Evolutionary conservation across 768 basidiomycete species (phyloP), one percentile per base, ranked within the genome.

Genomic region (Lactarius pseudohatsudake): DNA sequence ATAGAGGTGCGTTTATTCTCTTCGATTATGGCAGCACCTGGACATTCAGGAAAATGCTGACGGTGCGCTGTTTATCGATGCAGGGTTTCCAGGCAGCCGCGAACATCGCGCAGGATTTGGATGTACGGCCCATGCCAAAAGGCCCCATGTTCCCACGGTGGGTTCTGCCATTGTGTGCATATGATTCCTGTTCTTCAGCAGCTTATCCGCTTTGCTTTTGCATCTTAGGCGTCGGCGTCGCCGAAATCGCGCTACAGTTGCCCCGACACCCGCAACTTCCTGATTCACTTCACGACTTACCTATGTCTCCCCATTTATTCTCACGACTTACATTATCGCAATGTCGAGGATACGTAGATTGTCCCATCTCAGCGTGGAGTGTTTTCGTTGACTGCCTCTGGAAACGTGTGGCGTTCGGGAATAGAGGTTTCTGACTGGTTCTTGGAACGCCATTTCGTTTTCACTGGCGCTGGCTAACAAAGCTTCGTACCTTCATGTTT

Each of bases 61-160:
- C 41, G 26, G 43, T 43, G 36, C 26, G 57, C 55, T 67, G 53
- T 22, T 43, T 20, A 40, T 30, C 45, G 22, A 53, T 66, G n/a
- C 71, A 94, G 90, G 90, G 86, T 13, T 82, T 98, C 67, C 96
- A 98, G 79, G 89, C 94, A 59, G 92, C 94, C 2, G 87, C 92
- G 9, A 96, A 96, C 76, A 87, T 98, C 63, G 85, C 96, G 1
- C 79, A 97, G 54, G 97, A 99, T 75, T 78, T 99, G 69, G 97
- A 99, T 74, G 88, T 89, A 62, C 84, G 97, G 61, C 83, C 85
- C 34, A 97, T 98, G 96, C 96, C 95, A 9, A 88, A 88, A 71
- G 92, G 94, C 0, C 91, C 92, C 15, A 75, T 93, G 75, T 90
- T 93, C 76, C 92, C 92, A 54, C 84, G 91, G 89, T 91, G 64